phyloP scores from a whole-genome alignment of 345 rosid species.

The Ceriops zippeliana region DNA sequence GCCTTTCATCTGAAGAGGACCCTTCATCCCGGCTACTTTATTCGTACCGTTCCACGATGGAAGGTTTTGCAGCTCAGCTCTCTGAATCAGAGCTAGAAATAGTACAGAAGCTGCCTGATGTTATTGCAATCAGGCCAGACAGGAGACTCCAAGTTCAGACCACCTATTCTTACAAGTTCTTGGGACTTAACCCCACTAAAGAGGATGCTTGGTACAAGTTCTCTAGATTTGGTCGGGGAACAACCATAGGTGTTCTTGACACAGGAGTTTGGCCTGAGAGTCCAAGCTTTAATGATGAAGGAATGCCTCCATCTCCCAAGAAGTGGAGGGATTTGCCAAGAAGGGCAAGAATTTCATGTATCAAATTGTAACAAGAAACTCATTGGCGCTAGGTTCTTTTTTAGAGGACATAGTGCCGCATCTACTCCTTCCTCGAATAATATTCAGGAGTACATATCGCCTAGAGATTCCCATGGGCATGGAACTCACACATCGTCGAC shows the following conservation, averaged over 20 bases:
- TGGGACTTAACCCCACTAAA: slow-evolving; percentile 48
- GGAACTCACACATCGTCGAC: slow-evolving; percentile 94
- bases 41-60: slow-evolving; percentile 78
- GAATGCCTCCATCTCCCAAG: slow-evolving; percentile 67
- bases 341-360: slow-evolving; percentile 58
- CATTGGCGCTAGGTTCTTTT: slow-evolving; percentile 81
- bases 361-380: slow-evolving; percentile 68
- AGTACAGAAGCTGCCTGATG: slow-evolving; percentile 50
- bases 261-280: slow-evolving; percentile 94
- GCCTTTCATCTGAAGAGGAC: slow-evolving; percentile 40
- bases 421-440: slow-evolving; percentile 32
- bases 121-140: slow-evolving; percentile 73
- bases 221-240: slow-evolving; percentile 57
- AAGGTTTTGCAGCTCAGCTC: slow-evolving; percentile 82
- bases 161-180: slow-evolving; percentile 80
- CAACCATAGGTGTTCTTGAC: slow-evolving; percentile 73
- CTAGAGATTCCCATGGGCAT: slow-evolving; percentile 78
- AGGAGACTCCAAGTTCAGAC: slow-evolving; percentile 58
- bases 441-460: slow-evolving; percentile 59
- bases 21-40: slow-evolving; percentile 72
- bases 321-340: slow-evolving; percentile 85
- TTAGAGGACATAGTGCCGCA: slow-evolving; percentile 70
- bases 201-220: slow-evolving; percentile 54
- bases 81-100: slow-evolving; percentile 46
- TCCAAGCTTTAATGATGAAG: slow-evolving; percentile 68